phyloP scores from a whole-genome alignment of 2,329 filamentous ascomycete species.

The Myrmaecium sp. region DNA sequence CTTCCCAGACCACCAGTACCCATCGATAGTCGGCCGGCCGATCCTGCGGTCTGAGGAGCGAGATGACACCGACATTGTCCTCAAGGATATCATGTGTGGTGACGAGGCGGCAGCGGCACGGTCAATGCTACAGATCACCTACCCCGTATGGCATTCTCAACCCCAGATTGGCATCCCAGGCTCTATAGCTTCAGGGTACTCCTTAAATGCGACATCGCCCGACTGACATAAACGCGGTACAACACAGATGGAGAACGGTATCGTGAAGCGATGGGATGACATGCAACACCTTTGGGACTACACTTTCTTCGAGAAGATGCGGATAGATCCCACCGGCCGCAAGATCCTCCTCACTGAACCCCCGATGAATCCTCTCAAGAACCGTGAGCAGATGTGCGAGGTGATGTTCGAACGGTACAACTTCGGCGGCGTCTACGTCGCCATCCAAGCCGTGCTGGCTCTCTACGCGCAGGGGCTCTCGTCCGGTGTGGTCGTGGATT shows the following conservation, averaged over 20 bases:
- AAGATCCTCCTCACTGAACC: slow-evolving; percentile 97
- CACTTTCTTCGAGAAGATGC: slow-evolving; percentile 95
- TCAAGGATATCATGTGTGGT: slow-evolving; percentile 99
- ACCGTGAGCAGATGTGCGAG: slow-evolving; percentile 94
- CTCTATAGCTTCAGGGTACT: slow-evolving; percentile 2
- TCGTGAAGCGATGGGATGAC: slow-evolving; percentile 98
- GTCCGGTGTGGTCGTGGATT: slow-evolving; percentile 93
- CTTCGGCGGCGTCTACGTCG: slow-evolving; percentile 94
- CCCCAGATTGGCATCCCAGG: slow-evolving; percentile 2
- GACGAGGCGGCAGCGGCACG: slow-evolving; percentile 92
- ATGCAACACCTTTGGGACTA: slow-evolving; percentile 99
- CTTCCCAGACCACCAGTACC: slow-evolving; percentile 97
- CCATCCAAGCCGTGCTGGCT: slow-evolving; percentile 90
- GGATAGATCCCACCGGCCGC: slow-evolving; percentile 73
- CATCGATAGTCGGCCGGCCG: slow-evolving; percentile 92
- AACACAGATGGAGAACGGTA: slow-evolving; percentile 95
- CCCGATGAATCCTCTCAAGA: slow-evolving; percentile 93
- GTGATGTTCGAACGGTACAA: slow-evolving; percentile 98
- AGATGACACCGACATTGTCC: slow-evolving; percentile 49
- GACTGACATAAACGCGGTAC: too few relatives aligned
- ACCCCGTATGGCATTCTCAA: slow-evolving; percentile 45
- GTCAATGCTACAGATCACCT: slow-evolving; percentile 96
- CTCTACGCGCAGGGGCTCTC: slow-evolving; percentile 82
- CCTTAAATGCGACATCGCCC: slow-evolving; percentile 6
- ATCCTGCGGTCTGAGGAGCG: slow-evolving; percentile 93